phyloP scores from a whole-genome alignment of 148 eudicot species.

The Limonium bicolor region DNA sequence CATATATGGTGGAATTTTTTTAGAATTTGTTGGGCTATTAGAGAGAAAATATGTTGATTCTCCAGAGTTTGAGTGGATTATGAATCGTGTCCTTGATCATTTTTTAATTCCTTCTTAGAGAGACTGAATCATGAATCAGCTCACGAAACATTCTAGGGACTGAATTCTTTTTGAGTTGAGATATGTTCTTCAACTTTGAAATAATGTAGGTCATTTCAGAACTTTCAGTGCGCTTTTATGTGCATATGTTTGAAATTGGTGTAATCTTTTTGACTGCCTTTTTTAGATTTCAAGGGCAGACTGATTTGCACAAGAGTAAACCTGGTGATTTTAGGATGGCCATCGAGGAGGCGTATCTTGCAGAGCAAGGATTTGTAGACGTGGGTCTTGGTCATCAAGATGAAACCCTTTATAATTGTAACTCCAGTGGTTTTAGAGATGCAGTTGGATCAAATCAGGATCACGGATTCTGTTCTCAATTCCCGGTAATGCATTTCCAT shows the following conservation, averaged over 20 bases:
- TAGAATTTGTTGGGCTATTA: no score
- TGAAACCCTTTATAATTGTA: constrained; percentile 14
- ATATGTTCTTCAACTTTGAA: neutral
- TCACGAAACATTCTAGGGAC: no score
- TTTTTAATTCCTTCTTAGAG: no score
- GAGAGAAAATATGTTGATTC: no score
- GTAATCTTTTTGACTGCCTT: neutral
- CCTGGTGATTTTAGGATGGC: constrained; percentile 73
- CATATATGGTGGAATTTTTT: no score
- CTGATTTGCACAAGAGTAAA: constrained; percentile 79
- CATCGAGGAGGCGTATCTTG: constrained; percentile 80
- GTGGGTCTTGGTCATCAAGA: constrained; percentile 17
- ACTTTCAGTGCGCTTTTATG: neutral
- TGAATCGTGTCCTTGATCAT: no score
- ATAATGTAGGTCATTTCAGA: neutral
- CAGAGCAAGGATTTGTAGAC: constrained; percentile 49
- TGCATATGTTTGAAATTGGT: no score
- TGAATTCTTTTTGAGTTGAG: no score
- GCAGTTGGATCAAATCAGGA: constrained; percentile 39
- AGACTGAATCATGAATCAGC: no score
- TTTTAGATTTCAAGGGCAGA: constrained; percentile 84
- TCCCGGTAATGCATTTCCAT: constrained; percentile 52
- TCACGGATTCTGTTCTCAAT: constrained; percentile 19
- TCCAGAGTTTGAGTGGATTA: no score
- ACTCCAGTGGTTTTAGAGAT: constrained; percentile 25